Evolutionary conservation across 129 eudicot genomes (phyloP).

Genomic region (Chrysanthemum makinoi): DNA sequence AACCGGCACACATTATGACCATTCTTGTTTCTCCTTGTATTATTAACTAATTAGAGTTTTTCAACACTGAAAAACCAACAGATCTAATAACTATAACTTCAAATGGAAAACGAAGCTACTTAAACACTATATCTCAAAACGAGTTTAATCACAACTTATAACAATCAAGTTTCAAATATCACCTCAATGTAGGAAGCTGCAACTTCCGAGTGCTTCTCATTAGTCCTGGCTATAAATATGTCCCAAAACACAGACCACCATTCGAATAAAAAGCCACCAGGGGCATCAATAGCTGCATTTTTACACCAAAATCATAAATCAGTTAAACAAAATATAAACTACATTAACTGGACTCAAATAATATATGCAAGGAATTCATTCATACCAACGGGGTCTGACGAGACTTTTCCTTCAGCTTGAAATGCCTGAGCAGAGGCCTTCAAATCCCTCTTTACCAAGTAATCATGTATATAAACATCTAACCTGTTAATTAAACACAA

Average conservation of each 20-base stretch:
- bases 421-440: constrained; percentile 97
- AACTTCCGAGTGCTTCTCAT: constrained; percentile 95
- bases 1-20: no score
- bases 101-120: no score
- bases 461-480: constrained; percentile 95
- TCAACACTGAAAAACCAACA: no score
- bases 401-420: constrained; percentile 95
- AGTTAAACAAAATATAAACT: background rate
- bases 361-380: background rate
- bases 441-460: constrained; percentile 87
- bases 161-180: background rate
- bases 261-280: constrained; percentile 95
- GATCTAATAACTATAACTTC: no score
- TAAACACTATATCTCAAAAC: no score
- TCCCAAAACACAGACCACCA: constrained; percentile 99
- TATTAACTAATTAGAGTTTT: no score
- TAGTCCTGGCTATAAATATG: constrained; percentile 91
- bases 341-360: background rate
- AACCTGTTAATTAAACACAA: constrained; percentile 51
- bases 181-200: constrained; percentile 99
- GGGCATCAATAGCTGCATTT: constrained; percentile 89
- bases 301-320: background rate
- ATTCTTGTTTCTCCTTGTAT: no score
- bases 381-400: constrained; percentile 98
- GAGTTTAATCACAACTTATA: no score